Evolutionary conservation across 1,139 yeast species (phyloP).

Genomic region (Kurtzmaniella quercitrusa): DNA sequence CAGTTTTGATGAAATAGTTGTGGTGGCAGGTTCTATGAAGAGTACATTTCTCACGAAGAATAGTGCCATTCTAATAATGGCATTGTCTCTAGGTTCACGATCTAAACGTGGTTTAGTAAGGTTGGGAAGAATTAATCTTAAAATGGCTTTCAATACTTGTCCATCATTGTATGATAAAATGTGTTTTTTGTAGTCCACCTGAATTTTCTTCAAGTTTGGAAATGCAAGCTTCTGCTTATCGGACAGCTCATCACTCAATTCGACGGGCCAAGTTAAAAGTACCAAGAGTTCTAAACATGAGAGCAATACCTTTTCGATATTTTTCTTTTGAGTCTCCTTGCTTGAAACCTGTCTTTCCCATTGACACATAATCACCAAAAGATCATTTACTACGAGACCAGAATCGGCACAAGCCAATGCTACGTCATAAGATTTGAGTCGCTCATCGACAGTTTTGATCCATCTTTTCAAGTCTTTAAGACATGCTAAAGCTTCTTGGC

Average conservation of each 20-base stretch:
- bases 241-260: conserved; percentile 41
- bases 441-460: conserved; percentile 81
- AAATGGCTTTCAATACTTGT: conserved; percentile 61
- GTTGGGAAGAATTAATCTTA: conserved; percentile 67
- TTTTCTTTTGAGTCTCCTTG: conserved; percentile 23
- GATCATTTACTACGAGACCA: conserved; percentile 67
- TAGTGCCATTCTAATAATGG: conserved; percentile 67
- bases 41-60: conserved; percentile 73
- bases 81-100: conserved; percentile 69
- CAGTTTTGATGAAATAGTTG: conserved; percentile 41
- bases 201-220: conserved; percentile 62
- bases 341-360: conserved; percentile 52
- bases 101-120: conserved; percentile 51
- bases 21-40: conserved; percentile 66
- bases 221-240: conserved; percentile 56
- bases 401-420: conserved; percentile 86
- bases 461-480: conserved; percentile 83
- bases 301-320: conserved; percentile 60
- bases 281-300: conserved; percentile 78
- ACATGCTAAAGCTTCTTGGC: conserved; percentile 90
- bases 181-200: conserved; percentile 66
- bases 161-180: conserved; percentile 59
- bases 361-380: conserved; percentile 68
- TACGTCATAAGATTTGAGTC: conserved; percentile 65
- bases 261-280: conserved; percentile 82